Percentiles rank a stretch among this genome's conserved stretches.
phyloP scores from a whole-genome alignment of 2,329 filamentous ascomycete species.

The Bipolaris oryzae region DNA sequence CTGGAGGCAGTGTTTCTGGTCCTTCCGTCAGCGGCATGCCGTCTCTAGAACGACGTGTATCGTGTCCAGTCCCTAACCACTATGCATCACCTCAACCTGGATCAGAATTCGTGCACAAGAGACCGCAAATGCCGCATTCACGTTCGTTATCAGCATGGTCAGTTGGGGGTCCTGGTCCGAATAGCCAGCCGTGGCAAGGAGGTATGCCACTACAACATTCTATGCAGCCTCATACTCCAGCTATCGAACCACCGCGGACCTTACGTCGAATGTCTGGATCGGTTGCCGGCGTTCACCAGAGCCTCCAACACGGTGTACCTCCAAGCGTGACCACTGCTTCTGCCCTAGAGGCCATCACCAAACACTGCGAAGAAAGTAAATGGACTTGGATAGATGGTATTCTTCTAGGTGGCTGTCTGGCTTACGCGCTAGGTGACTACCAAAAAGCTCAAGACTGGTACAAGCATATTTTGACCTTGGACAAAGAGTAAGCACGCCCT shows the following conservation, averaged over 20 bases:
- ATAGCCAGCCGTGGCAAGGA: conserved; percentile 38
- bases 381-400: conserved; percentile 85
- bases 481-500: conserved; percentile 56
- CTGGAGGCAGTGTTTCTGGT: conserved; percentile 56
- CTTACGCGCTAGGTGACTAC: conserved; percentile 87
- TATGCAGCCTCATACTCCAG: conserved; percentile 27
- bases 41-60: conserved; percentile 44
- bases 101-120: conserved; percentile 26
- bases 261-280: conserved; percentile 46
- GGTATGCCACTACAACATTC: conserved; percentile 26
- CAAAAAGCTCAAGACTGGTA: conserved; percentile 78
- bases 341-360: conserved; percentile 46
- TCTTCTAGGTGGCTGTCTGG: conserved; percentile 85
- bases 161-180: conserved; percentile 19
- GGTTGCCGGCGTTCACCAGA: conserved; percentile 36
- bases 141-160: conserved; percentile 43
- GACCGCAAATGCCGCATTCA: conserved; percentile 32
- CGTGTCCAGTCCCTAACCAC: conserved; percentile 33
- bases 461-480: conserved; percentile 66
- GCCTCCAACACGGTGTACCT: conserved; percentile 35
- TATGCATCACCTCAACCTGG: conserved; percentile 27
- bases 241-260: conserved; percentile 38
- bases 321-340: conserved; percentile 46
- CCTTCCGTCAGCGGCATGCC: conserved; percentile 36
- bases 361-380: conserved; percentile 49